Evolutionary conservation across 2,329 filamentous ascomycete genomes (phyloP).

Genomic region (Myriosclerotinia scirpicola): DNA sequence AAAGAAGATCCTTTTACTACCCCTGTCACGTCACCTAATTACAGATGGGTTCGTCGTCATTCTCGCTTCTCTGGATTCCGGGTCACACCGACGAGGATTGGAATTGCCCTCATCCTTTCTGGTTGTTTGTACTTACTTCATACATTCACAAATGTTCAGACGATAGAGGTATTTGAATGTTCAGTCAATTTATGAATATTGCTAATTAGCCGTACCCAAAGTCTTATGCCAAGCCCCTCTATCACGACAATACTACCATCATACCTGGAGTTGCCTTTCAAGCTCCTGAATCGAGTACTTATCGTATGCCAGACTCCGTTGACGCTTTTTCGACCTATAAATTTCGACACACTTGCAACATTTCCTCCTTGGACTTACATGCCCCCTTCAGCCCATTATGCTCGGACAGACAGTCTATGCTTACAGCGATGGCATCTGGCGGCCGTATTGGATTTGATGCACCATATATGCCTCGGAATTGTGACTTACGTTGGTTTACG

Average conservation of each 20-base stretch:
- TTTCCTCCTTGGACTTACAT: constrained; percentile 49
- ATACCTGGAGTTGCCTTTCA: constrained; percentile 28
- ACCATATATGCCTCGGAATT: constrained; percentile 47
- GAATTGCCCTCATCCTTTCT: constrained; percentile 24
- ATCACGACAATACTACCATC: constrained; percentile 21
- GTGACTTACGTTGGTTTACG: constrained; percentile 50
- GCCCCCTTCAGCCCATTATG: constrained; percentile 43
- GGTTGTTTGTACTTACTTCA: constrained; percentile 25
- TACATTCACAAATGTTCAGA: too few species aligned
- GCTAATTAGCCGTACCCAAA: background rate
- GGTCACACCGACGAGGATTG: constrained; percentile 27
- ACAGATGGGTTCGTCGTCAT: constrained; percentile 32
- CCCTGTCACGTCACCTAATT: constrained; percentile 23
- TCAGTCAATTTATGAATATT: too few species aligned
- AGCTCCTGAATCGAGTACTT: constrained; percentile 26
- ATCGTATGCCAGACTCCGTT: constrained; percentile 28
- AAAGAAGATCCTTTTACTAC: constrained; percentile 35
- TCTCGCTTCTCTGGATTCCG: constrained; percentile 30
- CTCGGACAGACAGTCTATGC: constrained; percentile 41
- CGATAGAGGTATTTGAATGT: too few species aligned
- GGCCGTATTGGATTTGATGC: constrained; percentile 48
- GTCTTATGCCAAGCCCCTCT: background rate
- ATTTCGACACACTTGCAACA: constrained; percentile 45
- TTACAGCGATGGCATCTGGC: constrained; percentile 43
- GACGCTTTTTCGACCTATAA: constrained; percentile 48